Base-by-base conservation (phyloP, 192 early-diverging fungal species). In the Entomortierella chlamydospora region DNA sequence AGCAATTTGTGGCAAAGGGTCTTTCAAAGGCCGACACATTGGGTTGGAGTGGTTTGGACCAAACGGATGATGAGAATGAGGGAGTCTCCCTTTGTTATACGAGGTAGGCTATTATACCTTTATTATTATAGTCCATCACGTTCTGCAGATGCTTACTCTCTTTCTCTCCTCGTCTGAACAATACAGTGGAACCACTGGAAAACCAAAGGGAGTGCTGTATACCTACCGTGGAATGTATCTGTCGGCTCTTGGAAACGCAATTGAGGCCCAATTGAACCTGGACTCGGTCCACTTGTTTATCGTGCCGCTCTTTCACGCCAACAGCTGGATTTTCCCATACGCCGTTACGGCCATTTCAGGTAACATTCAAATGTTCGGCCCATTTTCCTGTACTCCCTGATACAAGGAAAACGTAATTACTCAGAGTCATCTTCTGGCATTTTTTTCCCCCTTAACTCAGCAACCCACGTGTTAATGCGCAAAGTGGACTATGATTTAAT, bases 221-320 rank as follows among this genome's bases (percentile, higher is more conserved):
- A 82, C 83, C 28, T 86, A 90, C 64, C 80, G 88, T 20, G 89
- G 89, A 2, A 72, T 81, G 29, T 90, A 90, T 53, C 60, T 90
- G 23, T 58, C 77, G 34, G 69, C 87, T 9, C 63, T 90, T 9
- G 71, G 73, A n/a, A 64, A 83, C 30, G 56, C 59, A 4, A 68
- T 90, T 37, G 85, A 87, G 50, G 76, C 77, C 23, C 54, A 77
- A 41, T 47, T 90, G 56, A 83, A 37, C 20, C 64, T 77, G 15
- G 77, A 87, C 17, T 83, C 81, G 31, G 86, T 86, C 20, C 87
- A 82, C 60, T 62, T 90, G 30, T 89, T 83, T 71, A 72, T 83
- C 23, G 62, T 89, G 4, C 89, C 89, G 3, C 85, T 89, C 81
- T 90, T 90, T 55, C 89, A 90, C 66, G 87, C 84, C 45, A 85